Percentiles rank a stretch among this genome's conserved stretches.
These are phyloP conservation scores for Trichoderma sp. DNA, from an alignment of 2,329 filamentous ascomycete genomes.

Conservation along the genomic window DNA sequence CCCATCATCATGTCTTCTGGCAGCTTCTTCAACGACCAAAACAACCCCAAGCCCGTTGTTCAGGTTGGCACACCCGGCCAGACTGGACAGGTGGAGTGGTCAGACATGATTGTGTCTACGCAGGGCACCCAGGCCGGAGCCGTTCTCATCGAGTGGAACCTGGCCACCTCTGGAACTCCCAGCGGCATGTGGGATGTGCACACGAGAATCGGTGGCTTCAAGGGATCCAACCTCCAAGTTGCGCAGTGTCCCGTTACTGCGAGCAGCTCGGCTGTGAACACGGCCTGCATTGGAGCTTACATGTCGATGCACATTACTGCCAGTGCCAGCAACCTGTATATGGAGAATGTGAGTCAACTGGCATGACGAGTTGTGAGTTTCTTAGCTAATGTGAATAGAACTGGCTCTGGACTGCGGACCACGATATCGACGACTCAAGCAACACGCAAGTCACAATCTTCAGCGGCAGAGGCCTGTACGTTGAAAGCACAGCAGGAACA, in stretches of 20 bases:
- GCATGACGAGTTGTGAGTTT: background rate
- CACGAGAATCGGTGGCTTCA: constrained; percentile 17
- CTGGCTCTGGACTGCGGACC: constrained; percentile 17
- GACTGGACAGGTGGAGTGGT: constrained; percentile 16
- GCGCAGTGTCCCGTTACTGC: constrained; percentile 13
- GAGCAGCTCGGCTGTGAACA: constrained; percentile 7
- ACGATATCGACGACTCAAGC: constrained; percentile 17
- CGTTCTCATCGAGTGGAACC: constrained; percentile 16
- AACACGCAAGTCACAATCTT: constrained; percentile 41
- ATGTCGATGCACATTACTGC: constrained; percentile 18
- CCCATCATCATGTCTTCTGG: constrained; percentile 20
- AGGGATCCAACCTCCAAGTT: constrained; percentile 19
- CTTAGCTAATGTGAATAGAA: constrained; percentile 1
- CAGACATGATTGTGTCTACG: constrained; percentile 13
- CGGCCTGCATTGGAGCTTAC: constrained; percentile 7
- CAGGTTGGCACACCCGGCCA: constrained; percentile 12
- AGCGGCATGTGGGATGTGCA: constrained; percentile 20
- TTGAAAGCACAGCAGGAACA: constrained; percentile 33
- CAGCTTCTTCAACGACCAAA: constrained; percentile 17
- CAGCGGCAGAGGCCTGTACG: constrained; percentile 43
- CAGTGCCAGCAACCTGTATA: constrained; percentile 12
- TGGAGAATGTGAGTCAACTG: constrained; percentile 11
- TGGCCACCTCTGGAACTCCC: constrained; percentile 6
- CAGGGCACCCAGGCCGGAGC: constrained; percentile 16
- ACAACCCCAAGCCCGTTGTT: constrained; percentile 14